phyloP scores from a whole-genome alignment of 164 flowering plant species.

The Cinnamomum micranthum region DNA sequence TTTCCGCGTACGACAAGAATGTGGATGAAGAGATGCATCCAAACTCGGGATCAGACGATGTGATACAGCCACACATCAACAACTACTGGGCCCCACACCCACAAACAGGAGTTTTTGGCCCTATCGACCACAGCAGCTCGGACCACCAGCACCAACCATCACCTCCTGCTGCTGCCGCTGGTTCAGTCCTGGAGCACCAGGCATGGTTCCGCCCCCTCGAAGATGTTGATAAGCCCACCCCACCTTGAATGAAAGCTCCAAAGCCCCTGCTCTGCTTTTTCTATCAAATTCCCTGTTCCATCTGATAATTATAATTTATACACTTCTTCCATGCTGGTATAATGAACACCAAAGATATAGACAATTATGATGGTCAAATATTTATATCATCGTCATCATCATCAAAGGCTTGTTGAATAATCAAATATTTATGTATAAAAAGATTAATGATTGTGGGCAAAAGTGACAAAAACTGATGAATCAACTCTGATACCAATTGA shows the following conservation, averaged over 20 bases:
- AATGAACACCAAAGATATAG: too few relatives aligned
- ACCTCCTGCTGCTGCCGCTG: not conserved
- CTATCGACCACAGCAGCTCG: constrained; percentile 12
- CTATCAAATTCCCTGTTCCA: too few relatives aligned
- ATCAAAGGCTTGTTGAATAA: too few relatives aligned
- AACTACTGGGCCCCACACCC: constrained; percentile 90
- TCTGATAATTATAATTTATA: too few relatives aligned
- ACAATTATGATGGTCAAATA: too few relatives aligned
- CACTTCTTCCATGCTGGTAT: too few relatives aligned
- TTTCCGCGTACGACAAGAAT: constrained; percentile 76
- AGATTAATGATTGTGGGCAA: too few relatives aligned
- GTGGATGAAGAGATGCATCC: constrained; percentile 51
- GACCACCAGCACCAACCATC: not conserved
- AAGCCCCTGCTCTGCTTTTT: not conserved
- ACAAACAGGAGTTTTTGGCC: constrained; percentile 77
- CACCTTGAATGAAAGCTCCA: not conserved
- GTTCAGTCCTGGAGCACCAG: constrained; percentile 68
- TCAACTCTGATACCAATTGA: too few relatives aligned
- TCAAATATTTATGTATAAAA: too few relatives aligned
- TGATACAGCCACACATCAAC: constrained; percentile 38
- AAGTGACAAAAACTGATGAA: too few relatives aligned
- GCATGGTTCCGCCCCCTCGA: constrained; percentile 85
- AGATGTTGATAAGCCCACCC: constrained; percentile 52
- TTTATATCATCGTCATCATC: too few relatives aligned
- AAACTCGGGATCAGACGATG: constrained; percentile 48